A percentile compares a stretch with the other conserved stretches of the same genome.
Evolutionary conservation across 306 rosid genomes (phyloP).

Genomic region (Purshia tridentata): DNA sequence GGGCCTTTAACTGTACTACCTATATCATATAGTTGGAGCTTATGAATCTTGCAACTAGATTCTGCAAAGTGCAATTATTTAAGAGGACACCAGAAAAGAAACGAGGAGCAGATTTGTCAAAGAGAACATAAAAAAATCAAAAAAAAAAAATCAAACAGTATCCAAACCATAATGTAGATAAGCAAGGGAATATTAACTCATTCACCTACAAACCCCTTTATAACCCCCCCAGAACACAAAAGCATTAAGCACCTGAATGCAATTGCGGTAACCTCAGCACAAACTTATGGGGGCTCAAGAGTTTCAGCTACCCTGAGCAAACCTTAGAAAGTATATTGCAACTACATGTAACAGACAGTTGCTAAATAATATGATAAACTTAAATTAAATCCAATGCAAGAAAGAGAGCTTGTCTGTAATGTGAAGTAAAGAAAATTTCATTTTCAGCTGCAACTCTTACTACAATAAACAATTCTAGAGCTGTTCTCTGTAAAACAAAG

Average conservation of each 20-base stretch:
- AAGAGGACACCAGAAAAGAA: neutral
- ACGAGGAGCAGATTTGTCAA: neutral
- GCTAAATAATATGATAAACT: neutral
- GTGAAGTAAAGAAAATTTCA: conserved; percentile 34
- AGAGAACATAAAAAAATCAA: too few relatives aligned
- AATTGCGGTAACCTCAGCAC: neutral
- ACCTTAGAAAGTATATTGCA: neutral
- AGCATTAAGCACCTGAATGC: neutral
- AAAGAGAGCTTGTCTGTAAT: neutral
- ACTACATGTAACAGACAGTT: neutral
- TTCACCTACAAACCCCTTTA: too few relatives aligned
- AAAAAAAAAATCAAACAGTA: too few relatives aligned
- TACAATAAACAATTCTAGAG: conserved; percentile 23
- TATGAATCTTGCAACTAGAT: too few relatives aligned
- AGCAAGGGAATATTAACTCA: too few relatives aligned
- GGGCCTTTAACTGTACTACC: neutral
- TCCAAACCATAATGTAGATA: too few relatives aligned
- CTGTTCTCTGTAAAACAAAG: conserved; percentile 8
- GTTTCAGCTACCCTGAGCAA: neutral
- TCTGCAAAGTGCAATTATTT: neutral
- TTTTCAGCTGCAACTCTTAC: conserved; percentile 42
- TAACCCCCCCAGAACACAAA: too few relatives aligned
- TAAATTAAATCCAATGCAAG: neutral
- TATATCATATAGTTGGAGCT: too few relatives aligned
- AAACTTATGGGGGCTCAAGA: neutral